Evolutionary conservation across 2,329 filamentous ascomycete genomes (phyloP), one percentile per base, ranked within the genome.

Genomic region (Aspergillus spinulosporus): DNA sequence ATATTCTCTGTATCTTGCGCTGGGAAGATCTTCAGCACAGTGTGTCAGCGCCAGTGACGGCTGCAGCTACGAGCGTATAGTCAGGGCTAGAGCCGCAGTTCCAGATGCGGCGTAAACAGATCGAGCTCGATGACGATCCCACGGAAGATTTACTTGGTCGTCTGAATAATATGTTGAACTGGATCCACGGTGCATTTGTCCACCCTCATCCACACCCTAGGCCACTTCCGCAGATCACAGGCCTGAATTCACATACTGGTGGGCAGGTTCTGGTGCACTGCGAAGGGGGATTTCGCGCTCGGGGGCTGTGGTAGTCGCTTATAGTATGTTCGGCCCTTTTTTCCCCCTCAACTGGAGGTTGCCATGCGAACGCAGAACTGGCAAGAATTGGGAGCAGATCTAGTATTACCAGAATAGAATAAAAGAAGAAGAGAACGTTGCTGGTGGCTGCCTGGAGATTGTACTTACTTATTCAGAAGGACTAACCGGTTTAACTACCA

Each of bases 211-310:
- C 43, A 11, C 11, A 21, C 12, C 36, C 21, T 21, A 21, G 21
- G 21, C 21, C 21, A 21, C 21, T 14, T 14, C 8, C 8, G 39
- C 3, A 3, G 8, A 12, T 15, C 5, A 5, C 3, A 6, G 43
- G 31, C 28, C 26, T 14, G 11, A 3, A 6, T 4, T 12, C 15
- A 2, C 44, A 47, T 14, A 34, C 5, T 31, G 39, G 40, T 2
- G 47, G 47, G 2, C n/a, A 34, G 6, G 54, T 56, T 4, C 43
- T 56, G n/a, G 54, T 56, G 3, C 54, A 56, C 29, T 56, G 54
- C 15, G 42, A 47, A 36, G 48, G 31, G 54, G 54, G 2, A 40
- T 56, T 6, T 56, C 54, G 26, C 40, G 54, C 2, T 56, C 54
- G 9, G 54, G 54, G 3, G 28, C 48, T n/a, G 43, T 56, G 12